Percentiles rank a stretch among this genome's conserved stretches.
phyloP scores from a whole-genome alignment of 305 asterid genomes.

The Fraxinus ornus region DNA sequence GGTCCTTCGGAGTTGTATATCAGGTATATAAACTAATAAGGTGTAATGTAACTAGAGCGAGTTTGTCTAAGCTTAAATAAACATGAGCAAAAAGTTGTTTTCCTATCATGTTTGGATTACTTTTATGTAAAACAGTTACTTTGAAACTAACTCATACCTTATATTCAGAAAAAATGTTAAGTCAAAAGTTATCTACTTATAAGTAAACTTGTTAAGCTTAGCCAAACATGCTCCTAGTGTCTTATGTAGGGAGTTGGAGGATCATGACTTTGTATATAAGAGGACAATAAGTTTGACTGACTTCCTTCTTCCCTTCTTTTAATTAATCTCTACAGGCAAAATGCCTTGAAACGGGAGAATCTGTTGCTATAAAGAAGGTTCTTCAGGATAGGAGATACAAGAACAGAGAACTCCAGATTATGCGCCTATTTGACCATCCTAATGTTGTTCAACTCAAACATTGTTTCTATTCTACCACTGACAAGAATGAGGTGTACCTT shows the following conservation, averaged over 20 bases:
- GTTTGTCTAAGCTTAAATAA: neutral
- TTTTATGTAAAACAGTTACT: neutral
- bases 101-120: neutral
- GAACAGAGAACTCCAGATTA: conserved; percentile 85
- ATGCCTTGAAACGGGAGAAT: conserved; percentile 80
- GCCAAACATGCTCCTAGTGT: neutral
- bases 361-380: too few species aligned
- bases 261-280: neutral
- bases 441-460: conserved; percentile 79
- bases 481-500: conserved; percentile 84
- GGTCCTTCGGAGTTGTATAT: conserved; percentile 93
- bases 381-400: conserved; percentile 88
- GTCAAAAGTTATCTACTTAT: neutral
- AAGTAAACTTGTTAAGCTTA: neutral
- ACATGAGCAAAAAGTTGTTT: neutral
- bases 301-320: neutral
- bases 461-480: conserved; percentile 84
- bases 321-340: conserved; percentile 51
- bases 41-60: neutral
- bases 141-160: neutral
- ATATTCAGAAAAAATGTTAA: too few species aligned
- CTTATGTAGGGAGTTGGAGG: neutral
- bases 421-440: conserved; percentile 81
- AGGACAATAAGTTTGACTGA: neutral
- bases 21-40: conserved; percentile 49